A percentile compares a stretch with the other conserved stretches of the same genome.
Conservation (phyloP, 306 rosid genomes). For the Quillaja saponaria region DNA sequence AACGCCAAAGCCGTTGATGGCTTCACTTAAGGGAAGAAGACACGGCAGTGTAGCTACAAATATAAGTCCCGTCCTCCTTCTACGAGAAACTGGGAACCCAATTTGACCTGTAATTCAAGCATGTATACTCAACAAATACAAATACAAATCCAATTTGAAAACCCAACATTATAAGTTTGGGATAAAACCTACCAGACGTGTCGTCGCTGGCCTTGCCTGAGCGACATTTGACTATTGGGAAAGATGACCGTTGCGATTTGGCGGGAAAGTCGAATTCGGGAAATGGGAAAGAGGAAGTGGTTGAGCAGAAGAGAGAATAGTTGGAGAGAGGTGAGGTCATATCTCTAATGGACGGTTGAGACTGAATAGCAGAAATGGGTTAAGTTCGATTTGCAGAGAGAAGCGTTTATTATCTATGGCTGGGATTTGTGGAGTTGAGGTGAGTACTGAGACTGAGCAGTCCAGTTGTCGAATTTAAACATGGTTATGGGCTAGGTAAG, state of each 20-base stretch:
- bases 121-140: neutral
- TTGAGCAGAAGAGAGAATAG: slow-evolving; percentile 35
- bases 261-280: slow-evolving; percentile 45
- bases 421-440: too few species aligned
- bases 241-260: slow-evolving; percentile 33
- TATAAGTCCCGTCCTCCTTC: slow-evolving; percentile 56
- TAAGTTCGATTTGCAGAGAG: too few species aligned
- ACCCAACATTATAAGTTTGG: slow-evolving; percentile 19
- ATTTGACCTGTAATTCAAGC: slow-evolving; percentile 25
- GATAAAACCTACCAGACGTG: slow-evolving; percentile 18
- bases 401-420: too few species aligned
- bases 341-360: slow-evolving; percentile 31
- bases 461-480: too few species aligned
- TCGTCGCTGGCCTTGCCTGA: slow-evolving; percentile 27
- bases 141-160: neutral
- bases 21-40: slow-evolving; percentile 50
- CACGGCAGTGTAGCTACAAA: slow-evolving; percentile 59
- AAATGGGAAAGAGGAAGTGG: slow-evolving; percentile 23
- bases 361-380: neutral
- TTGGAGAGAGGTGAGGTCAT: slow-evolving; percentile 41
- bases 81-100: slow-evolving; percentile 22
- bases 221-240: slow-evolving; percentile 39
- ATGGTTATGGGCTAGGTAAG: too few species aligned
- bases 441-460: too few species aligned
- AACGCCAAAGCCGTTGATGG: slow-evolving; percentile 37